Percentiles rank a stretch among this genome's conserved stretches.
These are phyloP conservation scores for Medicago arabica DNA, from an alignment of 306 rosid genomes.

Conservation along the genomic window DNA sequence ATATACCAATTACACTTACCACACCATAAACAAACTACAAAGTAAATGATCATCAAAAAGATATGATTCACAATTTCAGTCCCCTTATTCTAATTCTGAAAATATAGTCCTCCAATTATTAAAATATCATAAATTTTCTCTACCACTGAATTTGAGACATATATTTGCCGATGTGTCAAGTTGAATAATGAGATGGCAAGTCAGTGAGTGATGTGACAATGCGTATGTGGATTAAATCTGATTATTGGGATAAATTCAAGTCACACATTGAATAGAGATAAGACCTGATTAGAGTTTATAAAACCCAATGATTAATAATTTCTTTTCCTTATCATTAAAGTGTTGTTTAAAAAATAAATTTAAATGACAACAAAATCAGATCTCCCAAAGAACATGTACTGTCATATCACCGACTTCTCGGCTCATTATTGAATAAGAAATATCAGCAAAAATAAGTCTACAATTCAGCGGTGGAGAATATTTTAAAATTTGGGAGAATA, in stretches of 20 bases:
- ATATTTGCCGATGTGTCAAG: not conserved
- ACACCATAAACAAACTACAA: conserved; percentile 2
- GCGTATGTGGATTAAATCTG: not conserved
- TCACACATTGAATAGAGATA: too few relatives aligned
- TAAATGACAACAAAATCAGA: too few relatives aligned
- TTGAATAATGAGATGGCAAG: not conserved
- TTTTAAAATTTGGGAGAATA: not conserved
- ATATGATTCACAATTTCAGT: not conserved
- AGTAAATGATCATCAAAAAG: conserved; percentile 2
- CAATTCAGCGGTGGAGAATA: not conserved
- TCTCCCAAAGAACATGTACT: too few relatives aligned
- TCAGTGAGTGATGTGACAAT: not conserved
- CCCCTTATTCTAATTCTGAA: not conserved
- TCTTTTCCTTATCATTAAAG: too few relatives aligned
- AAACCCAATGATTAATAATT: too few relatives aligned
- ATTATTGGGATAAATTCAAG: too few relatives aligned
- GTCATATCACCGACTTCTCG: not conserved
- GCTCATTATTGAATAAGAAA: too few relatives aligned
- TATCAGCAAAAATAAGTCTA: not conserved
- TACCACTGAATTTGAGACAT: not conserved
- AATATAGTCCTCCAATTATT: not conserved
- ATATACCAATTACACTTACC: conserved; percentile 1
- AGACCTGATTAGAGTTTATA: too few relatives aligned
- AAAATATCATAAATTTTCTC: not conserved
- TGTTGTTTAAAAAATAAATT: too few relatives aligned